Evolutionary conservation across 768 basidiomycete genomes (phyloP), one percentile per base, ranked within the genome.

Genomic region (Trichaptum fuscoviolaceum): DNA sequence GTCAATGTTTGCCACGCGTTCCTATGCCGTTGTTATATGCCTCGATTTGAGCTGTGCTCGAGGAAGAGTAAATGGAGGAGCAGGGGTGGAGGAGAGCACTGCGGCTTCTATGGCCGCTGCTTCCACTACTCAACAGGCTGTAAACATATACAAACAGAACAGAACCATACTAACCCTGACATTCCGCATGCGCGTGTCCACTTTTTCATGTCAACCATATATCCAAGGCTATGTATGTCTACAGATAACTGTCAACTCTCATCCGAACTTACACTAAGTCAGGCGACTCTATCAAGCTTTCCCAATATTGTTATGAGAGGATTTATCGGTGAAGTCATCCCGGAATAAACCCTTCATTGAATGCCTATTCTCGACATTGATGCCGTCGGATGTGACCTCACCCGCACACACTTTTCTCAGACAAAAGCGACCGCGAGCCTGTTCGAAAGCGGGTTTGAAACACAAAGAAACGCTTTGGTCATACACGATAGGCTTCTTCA

Each of bases 141-240:
- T 61, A 61, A 61, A 61, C 59, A 61, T 18, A 61, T 34, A 34
- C 59, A 61, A 61, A 61, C 24, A 61, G 10, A 61, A 58, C 57
- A 12, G 24, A 61, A 61, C 59, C 59, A 61, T 25, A n/a, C n/a
- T n/a, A 34, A 61, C 59, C 42, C 42, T 52, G 42, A 52, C 42
- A 52, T 52, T 52, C 42, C 42, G 42, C 42, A 52, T 52, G 30
- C 30, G 30, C 30, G 30, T 30, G 30, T 30, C 30, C 30, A 30
- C 2, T 8, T 30, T 30, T 30, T 30, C 8, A 3, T 8, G 30
- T 30, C 30, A 30, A 30, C 42, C 42, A 52, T 52, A n/a, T n/a
- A 52, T 52, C 42, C 42, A 52, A 15, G 5, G 42, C 42, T 52
- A 52, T 52, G 20, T 20, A n/a, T 52, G 30, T 2, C 2, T 30